phyloP scores from a whole-genome alignment of 1,284 basidiomycete genomes.

The Thecaphora thlaspeos region DNA sequence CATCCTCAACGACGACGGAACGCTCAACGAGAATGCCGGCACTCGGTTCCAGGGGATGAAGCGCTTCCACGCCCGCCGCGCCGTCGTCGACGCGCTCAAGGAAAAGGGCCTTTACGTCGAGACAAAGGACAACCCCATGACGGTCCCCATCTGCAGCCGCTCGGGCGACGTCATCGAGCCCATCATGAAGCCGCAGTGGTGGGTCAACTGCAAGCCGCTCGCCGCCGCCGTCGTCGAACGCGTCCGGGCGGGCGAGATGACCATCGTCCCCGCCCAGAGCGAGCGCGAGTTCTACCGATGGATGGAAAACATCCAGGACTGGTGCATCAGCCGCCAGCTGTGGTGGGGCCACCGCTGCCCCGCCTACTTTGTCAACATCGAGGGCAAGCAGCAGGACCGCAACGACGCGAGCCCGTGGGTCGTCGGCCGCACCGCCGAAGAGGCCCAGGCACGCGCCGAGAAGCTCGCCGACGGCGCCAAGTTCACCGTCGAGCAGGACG shows the following conservation, averaged over 20 bases:
- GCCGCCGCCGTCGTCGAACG: conserved; percentile 72
- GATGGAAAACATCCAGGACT: conserved; percentile 95
- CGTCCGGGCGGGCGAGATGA: conserved; percentile 63
- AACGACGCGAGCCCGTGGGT: conserved; percentile 66
- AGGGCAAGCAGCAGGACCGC: conserved; percentile 71
- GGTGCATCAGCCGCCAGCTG: conserved; percentile 97
- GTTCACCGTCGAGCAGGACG: conserved; percentile 86
- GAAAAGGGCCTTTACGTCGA: conserved; percentile 84
- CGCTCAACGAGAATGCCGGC: conserved; percentile 88
- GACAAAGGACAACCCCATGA: conserved; percentile 70
- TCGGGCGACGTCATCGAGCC: conserved; percentile 90
- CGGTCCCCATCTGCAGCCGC: conserved; percentile 54
- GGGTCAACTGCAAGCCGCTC: conserved; percentile 90
- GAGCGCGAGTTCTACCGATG: conserved; percentile 96
- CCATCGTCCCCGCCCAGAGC: conserved; percentile 77
- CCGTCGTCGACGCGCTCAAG: conserved; percentile 80
- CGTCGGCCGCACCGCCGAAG: conserved; percentile 75
- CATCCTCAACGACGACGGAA: conserved; percentile 95
- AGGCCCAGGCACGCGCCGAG: conserved; percentile 77
- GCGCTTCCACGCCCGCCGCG: conserved; percentile 87
- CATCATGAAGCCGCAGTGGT: conserved; percentile 98
- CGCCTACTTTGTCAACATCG: conserved; percentile 86
- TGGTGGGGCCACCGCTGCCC: conserved; percentile 99
- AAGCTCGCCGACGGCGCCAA: conserved; percentile 68
- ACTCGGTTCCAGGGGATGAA: conserved; percentile 69